A percentile compares a stretch with the other conserved stretches of the same genome.
Evolutionary conservation across 805 yeast genomes (phyloP).

Genomic region (Zygotorulaspora florentina): DNA sequence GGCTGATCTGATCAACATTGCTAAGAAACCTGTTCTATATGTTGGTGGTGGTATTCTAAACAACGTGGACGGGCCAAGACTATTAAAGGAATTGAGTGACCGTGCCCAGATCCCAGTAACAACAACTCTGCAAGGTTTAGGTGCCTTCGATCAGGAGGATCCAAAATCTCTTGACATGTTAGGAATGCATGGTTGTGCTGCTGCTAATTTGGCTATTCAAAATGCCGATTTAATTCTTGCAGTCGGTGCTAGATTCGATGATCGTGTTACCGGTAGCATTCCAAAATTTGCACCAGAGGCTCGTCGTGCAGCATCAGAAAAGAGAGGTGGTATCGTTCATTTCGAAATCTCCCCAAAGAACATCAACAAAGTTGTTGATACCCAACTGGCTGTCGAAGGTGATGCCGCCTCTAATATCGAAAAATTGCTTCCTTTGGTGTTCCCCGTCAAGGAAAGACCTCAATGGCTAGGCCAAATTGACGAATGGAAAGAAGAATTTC

Average conservation of each 20-base stretch:
- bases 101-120: conserved; percentile 94
- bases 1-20: conserved; percentile 71
- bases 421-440: conserved; percentile 65
- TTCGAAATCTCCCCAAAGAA: conserved; percentile 95
- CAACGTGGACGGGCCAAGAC: conserved; percentile 71
- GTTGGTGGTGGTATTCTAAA: conserved; percentile 90
- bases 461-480: conserved; percentile 75
- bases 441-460: conserved; percentile 59
- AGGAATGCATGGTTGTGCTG: conserved; percentile 97
- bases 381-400: conserved; percentile 95
- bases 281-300: conserved; percentile 92
- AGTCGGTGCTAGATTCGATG: conserved; percentile 96
- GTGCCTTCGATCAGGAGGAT: conserved; percentile 90
- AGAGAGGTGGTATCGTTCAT: conserved; percentile 93
- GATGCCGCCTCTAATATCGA: conserved; percentile 81
- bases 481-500: conserved; percentile 82
- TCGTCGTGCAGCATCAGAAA: conserved; percentile 78
- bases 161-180: conserved; percentile 90
- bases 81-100: conserved; percentile 79
- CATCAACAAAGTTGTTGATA: conserved; percentile 95
- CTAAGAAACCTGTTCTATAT: conserved; percentile 84
- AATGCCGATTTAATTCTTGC: conserved; percentile 90
- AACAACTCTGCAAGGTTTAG: conserved; percentile 89
- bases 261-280: conserved; percentile 89
- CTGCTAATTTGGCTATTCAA: conserved; percentile 93